Evolutionary conservation across 2,329 filamentous ascomycete genomes (phyloP).

Genomic region (Trichoderma koningiopsis): DNA sequence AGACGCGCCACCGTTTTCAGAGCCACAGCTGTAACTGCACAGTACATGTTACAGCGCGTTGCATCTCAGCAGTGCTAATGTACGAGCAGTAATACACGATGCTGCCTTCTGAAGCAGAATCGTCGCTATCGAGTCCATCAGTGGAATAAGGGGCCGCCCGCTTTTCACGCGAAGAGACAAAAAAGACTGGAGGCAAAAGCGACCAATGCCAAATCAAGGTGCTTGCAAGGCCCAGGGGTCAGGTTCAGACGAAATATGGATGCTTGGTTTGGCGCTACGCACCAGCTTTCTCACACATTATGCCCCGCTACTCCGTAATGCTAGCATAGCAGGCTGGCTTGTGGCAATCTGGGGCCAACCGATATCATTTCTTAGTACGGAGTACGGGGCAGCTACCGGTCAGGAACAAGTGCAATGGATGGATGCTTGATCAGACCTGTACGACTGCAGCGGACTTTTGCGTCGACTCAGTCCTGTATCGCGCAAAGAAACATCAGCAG

Average conservation of each 20-base stretch:
- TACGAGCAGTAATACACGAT: not conserved
- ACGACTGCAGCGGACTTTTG: not conserved
- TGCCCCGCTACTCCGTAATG: constrained; percentile 11
- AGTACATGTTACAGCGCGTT: not conserved
- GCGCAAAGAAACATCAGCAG: not conserved
- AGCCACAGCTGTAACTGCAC: not conserved
- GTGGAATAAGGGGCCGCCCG: not conserved
- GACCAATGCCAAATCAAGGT: not conserved
- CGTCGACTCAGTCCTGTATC: not conserved
- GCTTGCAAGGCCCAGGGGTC: not conserved
- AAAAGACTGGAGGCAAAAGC: not conserved
- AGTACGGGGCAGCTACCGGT: constrained; percentile 8
- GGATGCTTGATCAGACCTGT: not conserved
- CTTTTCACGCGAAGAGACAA: constrained; percentile 6
- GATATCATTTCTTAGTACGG: not conserved
- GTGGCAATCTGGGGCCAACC: constrained; percentile 14
- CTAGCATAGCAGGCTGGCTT: not conserved
- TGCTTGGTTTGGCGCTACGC: constrained; percentile 14
- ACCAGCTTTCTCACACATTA: constrained; percentile 1
- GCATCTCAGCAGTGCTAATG: not conserved
- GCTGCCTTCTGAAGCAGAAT: not conserved
- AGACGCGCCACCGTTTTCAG: constrained; percentile 3
- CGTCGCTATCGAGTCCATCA: not conserved
- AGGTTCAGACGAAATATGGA: not conserved
- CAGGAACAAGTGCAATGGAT: not conserved